These are phyloP conservation scores for Cutaneotrichosporon arboriforme DNA, from an alignment of 1,284 basidiomycete species.

Conservation along the genomic window DNA sequence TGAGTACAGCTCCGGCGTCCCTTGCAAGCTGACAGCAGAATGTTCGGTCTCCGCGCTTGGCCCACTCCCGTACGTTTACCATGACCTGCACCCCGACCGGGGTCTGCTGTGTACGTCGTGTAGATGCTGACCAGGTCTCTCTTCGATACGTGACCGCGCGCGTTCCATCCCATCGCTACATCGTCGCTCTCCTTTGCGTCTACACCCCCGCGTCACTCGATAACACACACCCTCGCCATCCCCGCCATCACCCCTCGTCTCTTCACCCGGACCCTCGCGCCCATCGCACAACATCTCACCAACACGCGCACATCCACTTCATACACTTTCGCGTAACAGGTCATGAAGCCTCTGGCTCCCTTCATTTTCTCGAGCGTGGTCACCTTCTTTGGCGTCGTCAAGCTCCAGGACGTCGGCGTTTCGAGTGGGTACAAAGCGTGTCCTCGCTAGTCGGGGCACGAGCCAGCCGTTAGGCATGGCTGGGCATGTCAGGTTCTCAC, in stretches of 20 bases:
- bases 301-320: neutral
- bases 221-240: too few species aligned
- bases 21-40: constrained; percentile 7
- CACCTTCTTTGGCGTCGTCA: constrained; percentile 36
- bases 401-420: constrained; percentile 36
- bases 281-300: neutral
- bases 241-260: neutral
- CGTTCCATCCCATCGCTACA: neutral
- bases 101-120: neutral
- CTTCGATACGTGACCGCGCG: neutral
- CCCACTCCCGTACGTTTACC: constrained; percentile 39
- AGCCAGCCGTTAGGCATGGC: too few species aligned
- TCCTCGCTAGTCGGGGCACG: too few species aligned
- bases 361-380: constrained; percentile 39
- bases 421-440: constrained; percentile 34
- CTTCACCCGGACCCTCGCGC: neutral
- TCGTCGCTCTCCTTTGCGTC: neutral
- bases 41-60: constrained; percentile 47
- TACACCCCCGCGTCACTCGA: neutral
- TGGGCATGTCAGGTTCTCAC: too few species aligned
- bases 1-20: neutral
- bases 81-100: too few species aligned
- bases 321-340: constrained; percentile 17
- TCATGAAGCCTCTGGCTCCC: constrained; percentile 40
- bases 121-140: constrained; percentile 8